A percentile compares a stretch with the other conserved stretches of the same genome.
phyloP scores from a whole-genome alignment of 148 eudicot species.

The Chenopodium album region DNA sequence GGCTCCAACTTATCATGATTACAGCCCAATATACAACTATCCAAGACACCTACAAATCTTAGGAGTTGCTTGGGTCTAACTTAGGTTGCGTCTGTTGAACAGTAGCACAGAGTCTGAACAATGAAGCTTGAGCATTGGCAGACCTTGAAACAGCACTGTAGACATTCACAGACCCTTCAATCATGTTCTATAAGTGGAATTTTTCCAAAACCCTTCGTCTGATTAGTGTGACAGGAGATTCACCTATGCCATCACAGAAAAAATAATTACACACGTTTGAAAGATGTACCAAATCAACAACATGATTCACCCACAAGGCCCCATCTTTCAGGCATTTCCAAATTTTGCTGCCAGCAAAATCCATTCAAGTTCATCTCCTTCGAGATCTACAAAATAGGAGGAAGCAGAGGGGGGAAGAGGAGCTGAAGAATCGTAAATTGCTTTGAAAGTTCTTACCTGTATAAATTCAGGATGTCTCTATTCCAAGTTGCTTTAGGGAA shows the following conservation, averaged over 20 bases:
- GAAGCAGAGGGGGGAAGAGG: background rate
- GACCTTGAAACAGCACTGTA: background rate
- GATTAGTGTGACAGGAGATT: background rate
- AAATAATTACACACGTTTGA: background rate
- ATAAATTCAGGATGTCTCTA: slow-evolving; percentile 29
- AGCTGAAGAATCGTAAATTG: background rate
- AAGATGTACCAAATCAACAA: background rate
- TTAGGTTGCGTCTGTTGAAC: background rate
- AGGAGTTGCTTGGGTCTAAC: background rate
- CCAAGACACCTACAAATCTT: slow-evolving; percentile 3
- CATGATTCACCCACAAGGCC: background rate
- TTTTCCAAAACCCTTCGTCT: background rate
- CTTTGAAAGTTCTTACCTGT: slow-evolving; percentile 29
- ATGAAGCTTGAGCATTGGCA: slow-evolving; percentile 1
- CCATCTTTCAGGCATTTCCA: background rate
- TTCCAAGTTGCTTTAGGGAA: slow-evolving; percentile 64
- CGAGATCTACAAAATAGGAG: background rate
- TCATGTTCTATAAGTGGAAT: background rate
- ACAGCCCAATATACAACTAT: background rate
- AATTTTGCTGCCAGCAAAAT: background rate
- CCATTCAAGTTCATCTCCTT: background rate
- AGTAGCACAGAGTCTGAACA: background rate
- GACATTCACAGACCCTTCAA: background rate
- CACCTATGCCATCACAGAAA: background rate
- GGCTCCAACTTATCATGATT: slow-evolving; percentile 4